Evolutionary conservation across 441 rosid genomes (phyloP), one percentile per base, ranked within the genome.

Genomic region (Macaranga tanarius): DNA sequence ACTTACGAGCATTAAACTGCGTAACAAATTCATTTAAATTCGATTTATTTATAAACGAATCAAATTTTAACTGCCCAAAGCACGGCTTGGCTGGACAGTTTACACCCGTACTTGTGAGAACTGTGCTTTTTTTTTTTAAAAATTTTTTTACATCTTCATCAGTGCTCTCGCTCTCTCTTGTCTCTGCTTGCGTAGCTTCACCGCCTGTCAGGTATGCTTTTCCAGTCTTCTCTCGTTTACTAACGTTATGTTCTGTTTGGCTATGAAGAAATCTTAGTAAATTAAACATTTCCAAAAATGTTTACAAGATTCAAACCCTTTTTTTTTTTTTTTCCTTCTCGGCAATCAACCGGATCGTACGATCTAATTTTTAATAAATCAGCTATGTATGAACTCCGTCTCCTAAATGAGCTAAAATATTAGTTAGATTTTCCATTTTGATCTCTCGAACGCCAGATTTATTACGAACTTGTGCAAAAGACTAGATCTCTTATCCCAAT

Each of bases 401-500:
- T 64, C 5, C 11, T 64, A 0, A 4, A 25, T 25, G 55, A 47
- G 45, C 4, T 48, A 10, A 48, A 31, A 47, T 16, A 15, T 10
- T 23, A 25, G 40, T 47, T 16, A 65, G 20, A 47, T 47, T 48
- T 2, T 38, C 19, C 25, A 25, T 20, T 62, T 62, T 5, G 34
- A 51, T 10, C 23, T 2, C 26, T 67, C 25, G 38, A 47, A 47
- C 15, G 16, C 25, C 7, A 16, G 22, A 25, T 47, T 47, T 47
- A 48, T 48, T 9, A 55, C 16, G 22, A 12, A 17, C 12, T 47
- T 28, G 7, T 60, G 45, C 44, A 61, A 31, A 28, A 47, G 70
- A 48, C 12, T 64, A 26, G 70, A 73, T 73, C 75, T 73, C 42
- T 72, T 15, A 42, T 65, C 19, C 28, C 6, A 42, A 26, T 44